Conservation (phyloP, 2,329 filamentous ascomycete species). For the Colletotrichum cuscutae region DNA sequence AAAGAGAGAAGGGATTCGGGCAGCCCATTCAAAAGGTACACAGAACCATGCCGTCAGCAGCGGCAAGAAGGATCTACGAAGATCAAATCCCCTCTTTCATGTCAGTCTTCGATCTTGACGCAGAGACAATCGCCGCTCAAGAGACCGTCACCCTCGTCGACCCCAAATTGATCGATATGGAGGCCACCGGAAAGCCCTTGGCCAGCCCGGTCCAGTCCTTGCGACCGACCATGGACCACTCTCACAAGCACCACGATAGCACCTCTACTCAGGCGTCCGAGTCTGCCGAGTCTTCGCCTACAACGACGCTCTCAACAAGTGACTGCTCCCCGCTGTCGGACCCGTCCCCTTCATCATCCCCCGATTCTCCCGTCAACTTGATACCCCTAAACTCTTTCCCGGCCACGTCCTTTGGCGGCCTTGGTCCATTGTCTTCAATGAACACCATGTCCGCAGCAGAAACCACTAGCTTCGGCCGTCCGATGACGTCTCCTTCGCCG, state of each 20-base stretch:
- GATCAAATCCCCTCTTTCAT: conserved; percentile 81
- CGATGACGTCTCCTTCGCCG: conserved; percentile 75
- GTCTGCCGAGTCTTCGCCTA: conserved; percentile 94
- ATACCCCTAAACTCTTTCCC: conserved; percentile 77
- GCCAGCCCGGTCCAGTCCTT: conserved; percentile 50
- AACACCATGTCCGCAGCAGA: conserved; percentile 59
- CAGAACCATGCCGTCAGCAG: conserved; percentile 69
- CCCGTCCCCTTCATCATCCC: conserved; percentile 89
- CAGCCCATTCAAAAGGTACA: conserved; percentile 32
- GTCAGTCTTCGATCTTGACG: conserved; percentile 77
- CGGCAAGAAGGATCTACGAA: conserved; percentile 70
- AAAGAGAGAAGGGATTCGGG: conserved; percentile 33
- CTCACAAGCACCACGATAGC: conserved; percentile 79
- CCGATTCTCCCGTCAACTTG: conserved; percentile 85
- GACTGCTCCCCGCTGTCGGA: conserved; percentile 92
- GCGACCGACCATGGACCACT: conserved; percentile 55
- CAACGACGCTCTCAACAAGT: conserved; percentile 91
- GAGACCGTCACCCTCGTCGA: conserved; percentile 65
- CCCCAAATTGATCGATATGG: conserved; percentile 62
- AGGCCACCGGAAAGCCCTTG: conserved; percentile 48
- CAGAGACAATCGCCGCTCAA: conserved; percentile 63
- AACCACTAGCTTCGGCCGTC: conserved; percentile 55
- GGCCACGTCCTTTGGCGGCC: conserved; percentile 64
- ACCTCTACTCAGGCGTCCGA: conserved; percentile 82
- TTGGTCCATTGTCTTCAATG: conserved; percentile 51